These are phyloP conservation scores for Blastobotrys apis DNA, from an alignment of 1,139 yeast genomes.

Conservation along the genomic window DNA sequence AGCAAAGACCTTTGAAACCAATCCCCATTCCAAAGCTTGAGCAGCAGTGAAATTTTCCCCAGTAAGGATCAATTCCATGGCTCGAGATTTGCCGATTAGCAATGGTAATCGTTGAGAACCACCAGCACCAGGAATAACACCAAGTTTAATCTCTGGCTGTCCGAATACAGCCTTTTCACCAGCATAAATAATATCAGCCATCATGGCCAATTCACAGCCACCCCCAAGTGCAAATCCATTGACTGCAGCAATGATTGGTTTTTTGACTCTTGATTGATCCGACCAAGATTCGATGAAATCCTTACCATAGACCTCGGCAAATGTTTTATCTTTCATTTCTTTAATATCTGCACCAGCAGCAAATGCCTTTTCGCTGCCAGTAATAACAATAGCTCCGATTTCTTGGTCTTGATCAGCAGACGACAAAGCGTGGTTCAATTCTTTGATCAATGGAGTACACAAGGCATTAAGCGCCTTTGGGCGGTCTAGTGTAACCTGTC, in stretches of 20 bases:
- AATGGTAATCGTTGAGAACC: slow-evolving; percentile 48
- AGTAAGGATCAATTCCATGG: slow-evolving; percentile 47
- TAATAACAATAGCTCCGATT: slow-evolving; percentile 45
- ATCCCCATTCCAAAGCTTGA: slow-evolving; percentile 48
- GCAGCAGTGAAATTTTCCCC: slow-evolving; percentile 44
- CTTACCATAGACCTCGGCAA: slow-evolving; percentile 36
- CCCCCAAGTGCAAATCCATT: slow-evolving; percentile 53
- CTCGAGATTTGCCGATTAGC: slow-evolving; percentile 46
- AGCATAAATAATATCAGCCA: slow-evolving; percentile 48
- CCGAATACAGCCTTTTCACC: slow-evolving; percentile 49
- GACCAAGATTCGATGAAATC: slow-evolving; percentile 41
- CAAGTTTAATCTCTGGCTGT: slow-evolving; percentile 51
- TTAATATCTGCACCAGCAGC: slow-evolving; percentile 56
- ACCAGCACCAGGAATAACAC: slow-evolving; percentile 52
- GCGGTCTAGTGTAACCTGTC: slow-evolving; percentile 54
- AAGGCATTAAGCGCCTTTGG: slow-evolving; percentile 67
- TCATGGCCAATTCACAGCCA: slow-evolving; percentile 53
- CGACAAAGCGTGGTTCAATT: slow-evolving; percentile 40
- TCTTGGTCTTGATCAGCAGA: slow-evolving; percentile 39
- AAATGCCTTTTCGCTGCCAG: slow-evolving; percentile 46
- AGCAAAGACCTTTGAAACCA: slow-evolving; percentile 43
- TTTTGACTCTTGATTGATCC: slow-evolving; percentile 34
- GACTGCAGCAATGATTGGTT: slow-evolving; percentile 51
- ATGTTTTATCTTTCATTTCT: slow-evolving; percentile 43
- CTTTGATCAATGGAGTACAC: slow-evolving; percentile 44